Evolutionary conservation across 257 asterid species (phyloP), one percentile per base, ranked within the genome.

Genomic region (Solanum chiquidenum): DNA sequence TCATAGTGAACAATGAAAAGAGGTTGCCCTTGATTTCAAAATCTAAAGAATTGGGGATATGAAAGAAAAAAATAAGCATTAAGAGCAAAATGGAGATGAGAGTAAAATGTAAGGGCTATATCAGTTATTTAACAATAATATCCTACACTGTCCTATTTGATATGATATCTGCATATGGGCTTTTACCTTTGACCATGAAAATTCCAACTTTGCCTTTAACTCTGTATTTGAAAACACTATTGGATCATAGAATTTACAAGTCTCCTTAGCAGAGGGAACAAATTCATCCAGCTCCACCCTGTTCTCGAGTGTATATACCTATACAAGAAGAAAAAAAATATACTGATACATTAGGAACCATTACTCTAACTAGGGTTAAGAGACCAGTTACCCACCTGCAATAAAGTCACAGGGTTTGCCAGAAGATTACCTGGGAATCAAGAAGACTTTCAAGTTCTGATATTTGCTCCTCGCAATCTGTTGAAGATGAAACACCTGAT

Each of bases 401-500:
- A 18, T 27, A 72, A 34, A 33, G 46, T 42, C 10, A 14, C 71
- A 13, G 83, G 72, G 42, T 74, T 14, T 58, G 8, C 87, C 16
- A 79, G 40, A 83, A 87, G 10, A 31, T 38, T 89, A 93, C 98
- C 94, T 88, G 95, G 83, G 98, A 94, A 91, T 97, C 98, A 91
- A 95, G 90, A 89, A 95, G 92, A 86, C 89, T 89, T 93, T 97
- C 98, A 72, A 97, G 98, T 88, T 92, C 96, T 79, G 88, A 87
- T 58, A 94, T 90, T 88, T 94, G 93, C 88, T 88, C 90, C 89
- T 89, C 88, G n/a, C 92, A 91, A 80, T 89, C 92, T 86, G 85
- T 80, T 31, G 42, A 42, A 83, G 95, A 89, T 60, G 92, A 89
- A 82, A 92, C 90, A 27, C 98, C 98, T 93, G 90, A 90, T 76